These are phyloP conservation scores for Populus hybrid DNA, from an alignment of 441 rosid species.

Conservation along the genomic window DNA sequence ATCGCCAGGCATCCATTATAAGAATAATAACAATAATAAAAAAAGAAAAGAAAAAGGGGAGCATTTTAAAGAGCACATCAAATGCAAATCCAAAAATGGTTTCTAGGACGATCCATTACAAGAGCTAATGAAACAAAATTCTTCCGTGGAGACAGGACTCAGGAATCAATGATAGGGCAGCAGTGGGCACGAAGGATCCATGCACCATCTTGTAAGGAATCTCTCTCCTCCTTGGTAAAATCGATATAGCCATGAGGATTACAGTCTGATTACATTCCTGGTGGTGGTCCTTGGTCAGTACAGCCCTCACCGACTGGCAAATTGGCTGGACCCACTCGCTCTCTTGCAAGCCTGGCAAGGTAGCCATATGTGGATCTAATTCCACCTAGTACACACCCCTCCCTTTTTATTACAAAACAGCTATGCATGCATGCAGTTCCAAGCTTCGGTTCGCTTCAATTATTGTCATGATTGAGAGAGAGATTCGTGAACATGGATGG, in stretches of 20 bases:
- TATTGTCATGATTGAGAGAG: too few species aligned
- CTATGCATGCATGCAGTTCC: not conserved
- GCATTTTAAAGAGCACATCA: too few species aligned
- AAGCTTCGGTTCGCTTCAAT: conserved; percentile 14
- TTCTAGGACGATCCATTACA: too few species aligned
- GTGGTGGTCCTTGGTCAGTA: not conserved
- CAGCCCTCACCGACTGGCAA: not conserved
- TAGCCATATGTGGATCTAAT: conserved; percentile 4
- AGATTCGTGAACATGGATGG: too few species aligned
- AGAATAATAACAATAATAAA: too few species aligned
- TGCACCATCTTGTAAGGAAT: not conserved
- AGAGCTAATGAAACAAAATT: too few species aligned
- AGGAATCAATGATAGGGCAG: conserved; percentile 10
- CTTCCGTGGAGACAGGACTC: not conserved
- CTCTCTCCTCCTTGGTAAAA: not conserved
- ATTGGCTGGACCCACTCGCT: conserved; percentile 1
- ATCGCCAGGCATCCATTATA: too few species aligned
- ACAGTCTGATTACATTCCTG: not conserved
- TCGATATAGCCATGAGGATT: not conserved
- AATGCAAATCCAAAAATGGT: too few species aligned
- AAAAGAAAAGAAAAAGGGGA: too few species aligned
- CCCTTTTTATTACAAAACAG: not conserved
- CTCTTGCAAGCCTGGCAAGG: conserved; percentile 30
- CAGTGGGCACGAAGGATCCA: not conserved
- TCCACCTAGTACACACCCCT: not conserved